These are phyloP conservation scores for Kodamaea neixiangensis DNA, from an alignment of 805 yeast genomes.

Conservation along the genomic window DNA sequence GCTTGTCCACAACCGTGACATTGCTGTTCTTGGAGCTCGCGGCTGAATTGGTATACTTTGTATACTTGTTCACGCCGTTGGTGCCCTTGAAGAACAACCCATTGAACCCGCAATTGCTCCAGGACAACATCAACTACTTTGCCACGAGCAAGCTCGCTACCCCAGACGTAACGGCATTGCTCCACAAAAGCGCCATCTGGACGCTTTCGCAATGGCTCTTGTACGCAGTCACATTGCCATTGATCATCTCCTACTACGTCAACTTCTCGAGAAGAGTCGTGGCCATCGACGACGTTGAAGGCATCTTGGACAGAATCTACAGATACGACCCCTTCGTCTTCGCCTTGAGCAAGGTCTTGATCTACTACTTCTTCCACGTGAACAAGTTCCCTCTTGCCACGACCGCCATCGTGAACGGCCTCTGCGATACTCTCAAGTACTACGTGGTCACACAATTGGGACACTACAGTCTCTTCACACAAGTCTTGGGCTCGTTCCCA, in stretches of 20 bases:
- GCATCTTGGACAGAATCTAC: constrained; percentile 36
- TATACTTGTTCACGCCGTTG: constrained; percentile 36
- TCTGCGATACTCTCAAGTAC: constrained; percentile 29
- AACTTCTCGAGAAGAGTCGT: constrained; percentile 49
- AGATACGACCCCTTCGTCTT: constrained; percentile 54
- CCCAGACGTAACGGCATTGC: constrained; percentile 40
- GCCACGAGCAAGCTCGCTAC: constrained; percentile 24
- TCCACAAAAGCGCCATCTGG: constrained; percentile 23
- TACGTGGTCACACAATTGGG: constrained; percentile 38
- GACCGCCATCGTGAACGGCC: constrained; percentile 26
- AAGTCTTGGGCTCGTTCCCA: constrained; percentile 48
- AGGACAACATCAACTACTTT: constrained; percentile 31
- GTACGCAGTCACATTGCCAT: constrained; percentile 43
- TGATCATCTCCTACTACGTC: constrained; percentile 48
- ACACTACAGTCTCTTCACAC: constrained; percentile 36
- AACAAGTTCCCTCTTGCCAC: constrained; percentile 31
- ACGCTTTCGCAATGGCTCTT: constrained; percentile 43
- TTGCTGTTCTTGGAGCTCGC: constrained; percentile 34
- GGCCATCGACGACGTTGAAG: constrained; percentile 34
- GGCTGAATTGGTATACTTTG: constrained; percentile 33
- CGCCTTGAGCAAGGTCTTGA: constrained; percentile 45
- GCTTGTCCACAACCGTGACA: constrained; percentile 37
- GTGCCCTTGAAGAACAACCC: constrained; percentile 37
- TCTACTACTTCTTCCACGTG: constrained; percentile 41
- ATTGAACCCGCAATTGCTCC: constrained; percentile 37